These are phyloP conservation scores for Tylopilus rubrobrunneus DNA, from an alignment of 768 basidiomycete genomes.

Conservation along the genomic window DNA sequence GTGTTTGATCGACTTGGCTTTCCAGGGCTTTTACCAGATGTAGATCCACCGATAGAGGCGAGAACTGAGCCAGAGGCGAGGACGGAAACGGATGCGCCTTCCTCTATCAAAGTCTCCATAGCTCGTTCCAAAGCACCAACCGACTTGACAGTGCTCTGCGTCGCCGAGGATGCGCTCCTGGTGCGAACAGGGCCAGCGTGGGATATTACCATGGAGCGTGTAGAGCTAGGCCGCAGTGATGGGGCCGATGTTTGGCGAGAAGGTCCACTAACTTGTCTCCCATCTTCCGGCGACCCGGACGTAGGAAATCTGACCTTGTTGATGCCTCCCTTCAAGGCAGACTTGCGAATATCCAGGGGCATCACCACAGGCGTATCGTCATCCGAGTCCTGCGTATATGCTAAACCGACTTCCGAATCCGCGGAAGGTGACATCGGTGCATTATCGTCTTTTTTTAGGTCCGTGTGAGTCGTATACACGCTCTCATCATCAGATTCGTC, in stretches of 20 bases:
- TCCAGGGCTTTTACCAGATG: slow-evolving; percentile 19
- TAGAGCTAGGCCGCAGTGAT: slow-evolving; percentile 21
- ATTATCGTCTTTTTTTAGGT: slow-evolving; percentile 17
- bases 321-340: slow-evolving; percentile 2
- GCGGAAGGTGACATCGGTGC: slow-evolving; percentile 25
- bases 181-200: slow-evolving; percentile 9
- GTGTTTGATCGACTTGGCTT: slow-evolving; percentile 48
- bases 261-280: slow-evolving; percentile 20
- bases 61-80: slow-evolving; percentile 34
- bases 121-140: slow-evolving; percentile 44
- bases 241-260: slow-evolving; percentile 26
- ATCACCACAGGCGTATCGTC: slow-evolving; percentile 32
- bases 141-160: slow-evolving; percentile 27
- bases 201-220: slow-evolving; percentile 12
- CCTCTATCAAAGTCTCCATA: slow-evolving; percentile 51
- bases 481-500: slow-evolving; percentile 33
- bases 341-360: slow-evolving; percentile 26
- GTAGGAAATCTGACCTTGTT: slow-evolving; percentile 36
- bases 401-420: slow-evolving; percentile 33
- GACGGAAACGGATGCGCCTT: slow-evolving; percentile 34
- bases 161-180: slow-evolving; percentile 27
- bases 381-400: slow-evolving; percentile 35
- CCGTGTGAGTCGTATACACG: slow-evolving; percentile 31
- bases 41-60: slow-evolving; percentile 25
- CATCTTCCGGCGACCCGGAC: slow-evolving; percentile 11